These are phyloP conservation scores for Phyllostachys edulis DNA, from an alignment of 176 grass and related monocot genomes.

Conservation along the genomic window DNA sequence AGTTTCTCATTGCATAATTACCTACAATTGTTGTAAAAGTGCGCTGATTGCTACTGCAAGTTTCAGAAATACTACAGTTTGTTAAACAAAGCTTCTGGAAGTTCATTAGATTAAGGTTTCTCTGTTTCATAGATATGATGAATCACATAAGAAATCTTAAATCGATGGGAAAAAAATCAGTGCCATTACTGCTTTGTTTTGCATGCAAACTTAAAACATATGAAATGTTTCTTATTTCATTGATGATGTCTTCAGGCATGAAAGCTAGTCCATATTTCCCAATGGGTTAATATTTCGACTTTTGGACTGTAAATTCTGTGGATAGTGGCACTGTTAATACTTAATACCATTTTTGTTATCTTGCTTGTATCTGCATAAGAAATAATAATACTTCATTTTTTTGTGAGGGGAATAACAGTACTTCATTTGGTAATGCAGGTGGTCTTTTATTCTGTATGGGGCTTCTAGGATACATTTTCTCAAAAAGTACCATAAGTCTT, in stretches of 20 bases:
- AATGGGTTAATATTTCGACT: not conserved
- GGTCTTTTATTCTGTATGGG: slow-evolving; percentile 64
- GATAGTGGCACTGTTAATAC: not conserved
- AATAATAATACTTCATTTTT: not conserved
- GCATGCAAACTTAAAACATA: not conserved
- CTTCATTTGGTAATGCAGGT: slow-evolving; percentile 47
- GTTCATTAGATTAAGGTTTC: not conserved
- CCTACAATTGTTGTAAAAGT: not conserved
- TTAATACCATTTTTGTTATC: not conserved
- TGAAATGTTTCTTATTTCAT: not conserved
- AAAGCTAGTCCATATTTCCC: not conserved
- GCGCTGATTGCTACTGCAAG: not conserved
- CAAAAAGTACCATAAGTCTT: slow-evolving; percentile 56
- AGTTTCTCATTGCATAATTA: not conserved
- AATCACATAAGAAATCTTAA: not conserved
- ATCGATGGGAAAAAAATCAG: not conserved
- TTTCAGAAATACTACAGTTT: not conserved
- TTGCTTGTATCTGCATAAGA: not conserved
- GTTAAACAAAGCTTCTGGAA: not conserved
- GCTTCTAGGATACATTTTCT: slow-evolving; percentile 69
- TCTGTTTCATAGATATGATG: not conserved
- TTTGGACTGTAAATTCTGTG: not conserved
- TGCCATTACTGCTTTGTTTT: not conserved
- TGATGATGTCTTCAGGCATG: not conserved
- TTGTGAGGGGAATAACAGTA: not conserved